Evolutionary conservation across 805 yeast genomes (phyloP), one percentile per base, ranked within the genome.

Genomic region (Wickerhamiella parazyma): DNA sequence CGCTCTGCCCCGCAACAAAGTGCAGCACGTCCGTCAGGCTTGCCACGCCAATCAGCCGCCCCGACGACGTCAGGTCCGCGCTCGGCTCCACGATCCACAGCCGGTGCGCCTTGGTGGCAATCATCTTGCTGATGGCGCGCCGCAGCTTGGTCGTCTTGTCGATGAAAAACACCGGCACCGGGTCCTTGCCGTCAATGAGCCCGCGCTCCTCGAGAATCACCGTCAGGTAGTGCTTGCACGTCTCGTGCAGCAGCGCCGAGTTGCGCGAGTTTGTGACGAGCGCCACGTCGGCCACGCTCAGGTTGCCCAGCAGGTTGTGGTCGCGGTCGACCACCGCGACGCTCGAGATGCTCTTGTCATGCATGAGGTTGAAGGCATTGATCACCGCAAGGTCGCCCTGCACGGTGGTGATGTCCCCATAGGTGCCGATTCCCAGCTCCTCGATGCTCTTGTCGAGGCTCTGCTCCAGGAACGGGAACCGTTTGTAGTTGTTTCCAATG

Each of bases 151-250:
- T 76, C 33, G 72, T 71, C 48, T 76, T 74, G 49, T 83, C 79
- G 20, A 89, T 95, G 60, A 89, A 94, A 71, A 89, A 89, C 33
- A 91, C 89, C 14, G 98, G 98, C 69, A 80, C 89, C 34, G 93
- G 85, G 65, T 89, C 98, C 62, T 87, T 86, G 42, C 95, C 95
- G 57, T 86, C 87, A 55, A 80, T 93, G 25, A 89, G 70, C 17
- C 98, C 98, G 57, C 95, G 78, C 44, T 79, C 78, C 50, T 81
- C 79, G 50, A 91, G 71, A 48, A 87, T 86, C 49, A 86, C 80
- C 11, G 93, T 76, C 46, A 89, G 76, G 59, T 89, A 89, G 62
- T 82, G 91, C 55, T 85, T 69, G 62, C 95, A 91, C 6, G 91
- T 71, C 59, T 81, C 79, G 55, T 80, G 79, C 46, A 89, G 69